phyloP scores from a whole-genome alignment of 176 grass and related monocot genomes.

The Oryza meyeriana region DNA sequence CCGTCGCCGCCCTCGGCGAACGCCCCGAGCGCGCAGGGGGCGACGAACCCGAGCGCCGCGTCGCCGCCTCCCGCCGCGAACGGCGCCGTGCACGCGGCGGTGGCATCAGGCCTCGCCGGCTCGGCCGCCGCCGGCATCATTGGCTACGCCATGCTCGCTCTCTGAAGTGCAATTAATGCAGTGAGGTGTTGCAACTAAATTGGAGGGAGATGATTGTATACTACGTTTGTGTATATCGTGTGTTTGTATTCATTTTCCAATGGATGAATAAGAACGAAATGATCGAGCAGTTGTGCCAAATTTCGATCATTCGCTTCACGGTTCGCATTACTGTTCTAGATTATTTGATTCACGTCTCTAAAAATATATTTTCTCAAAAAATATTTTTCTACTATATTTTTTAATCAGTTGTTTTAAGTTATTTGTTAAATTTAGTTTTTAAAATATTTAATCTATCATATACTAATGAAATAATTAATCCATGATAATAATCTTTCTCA shows the following conservation, averaged over 20 bases:
- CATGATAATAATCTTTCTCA: no score
- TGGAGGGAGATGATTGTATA: neutral
- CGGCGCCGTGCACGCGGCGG: constrained; percentile 20
- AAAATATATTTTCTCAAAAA: no score
- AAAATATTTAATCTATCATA: no score
- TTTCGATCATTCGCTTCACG: neutral
- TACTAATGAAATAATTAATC: no score
- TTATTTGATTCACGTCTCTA: no score
- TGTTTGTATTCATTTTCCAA: neutral
- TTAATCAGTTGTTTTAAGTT: no score
- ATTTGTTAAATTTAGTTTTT: no score
- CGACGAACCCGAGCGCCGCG: constrained; percentile 1
- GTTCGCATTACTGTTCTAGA: no score
- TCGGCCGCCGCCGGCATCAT: constrained; percentile 43
- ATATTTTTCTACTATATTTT: no score
- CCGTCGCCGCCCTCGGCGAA: neutral
- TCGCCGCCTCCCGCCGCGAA: constrained; percentile 17
- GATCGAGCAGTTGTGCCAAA: neutral
- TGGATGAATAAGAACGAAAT: neutral
- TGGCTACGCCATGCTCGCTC: constrained; percentile 51
- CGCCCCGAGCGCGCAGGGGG: neutral
- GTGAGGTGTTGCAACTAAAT: neutral
- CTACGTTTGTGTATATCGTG: neutral
- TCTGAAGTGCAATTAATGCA: constrained; percentile 17
- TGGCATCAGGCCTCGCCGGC: constrained; percentile 21